Percentiles rank a stretch among this genome's conserved stretches.
These are phyloP conservation scores for Ambrosia hybrid DNA, from an alignment of 140 eudicot species.

Conservation along the genomic window DNA sequence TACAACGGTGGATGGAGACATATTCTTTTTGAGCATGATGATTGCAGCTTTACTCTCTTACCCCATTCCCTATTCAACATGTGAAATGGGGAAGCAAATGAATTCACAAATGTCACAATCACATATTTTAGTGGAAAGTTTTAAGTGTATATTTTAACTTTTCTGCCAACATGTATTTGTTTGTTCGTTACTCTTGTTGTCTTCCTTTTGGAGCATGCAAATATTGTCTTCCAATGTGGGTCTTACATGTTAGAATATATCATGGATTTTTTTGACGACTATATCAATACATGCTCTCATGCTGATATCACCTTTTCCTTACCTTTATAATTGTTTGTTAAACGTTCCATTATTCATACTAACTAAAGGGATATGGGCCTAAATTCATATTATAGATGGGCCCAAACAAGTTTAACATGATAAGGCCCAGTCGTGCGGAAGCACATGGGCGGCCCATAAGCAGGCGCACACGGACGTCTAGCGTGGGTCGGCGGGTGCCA, in stretches of 20 bases:
- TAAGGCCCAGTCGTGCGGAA: too few relatives aligned
- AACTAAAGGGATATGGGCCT: too few relatives aligned
- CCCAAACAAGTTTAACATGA: too few relatives aligned
- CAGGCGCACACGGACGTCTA: too few relatives aligned
- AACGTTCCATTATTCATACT: too few relatives aligned
- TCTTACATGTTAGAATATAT: not conserved
- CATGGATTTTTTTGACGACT: too few relatives aligned
- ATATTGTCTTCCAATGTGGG: not conserved
- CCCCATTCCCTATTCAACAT: conserved; percentile 28
- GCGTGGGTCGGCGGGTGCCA: too few relatives aligned
- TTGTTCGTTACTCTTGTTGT: conserved; percentile 6
- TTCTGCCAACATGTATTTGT: conserved; percentile 10
- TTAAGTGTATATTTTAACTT: conserved; percentile 5
- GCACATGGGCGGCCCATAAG: too few relatives aligned
- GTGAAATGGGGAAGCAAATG: conserved; percentile 22
- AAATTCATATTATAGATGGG: too few relatives aligned
- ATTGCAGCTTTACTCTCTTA: not conserved
- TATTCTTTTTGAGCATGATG: conserved; percentile 21
- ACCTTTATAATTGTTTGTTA: too few relatives aligned
- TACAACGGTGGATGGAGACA: conserved; percentile 15
- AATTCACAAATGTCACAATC: conserved; percentile 28
- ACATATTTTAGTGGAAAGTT: conserved; percentile 22
- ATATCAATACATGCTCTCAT: too few relatives aligned
- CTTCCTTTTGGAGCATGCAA: conserved; percentile 5
- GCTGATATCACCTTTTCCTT: too few relatives aligned